Percentiles rank a stretch among this genome's conserved stretches.
Conservation (phyloP, 2,329 filamentous ascomycete genomes). For the Aspergillus neoniger region DNA sequence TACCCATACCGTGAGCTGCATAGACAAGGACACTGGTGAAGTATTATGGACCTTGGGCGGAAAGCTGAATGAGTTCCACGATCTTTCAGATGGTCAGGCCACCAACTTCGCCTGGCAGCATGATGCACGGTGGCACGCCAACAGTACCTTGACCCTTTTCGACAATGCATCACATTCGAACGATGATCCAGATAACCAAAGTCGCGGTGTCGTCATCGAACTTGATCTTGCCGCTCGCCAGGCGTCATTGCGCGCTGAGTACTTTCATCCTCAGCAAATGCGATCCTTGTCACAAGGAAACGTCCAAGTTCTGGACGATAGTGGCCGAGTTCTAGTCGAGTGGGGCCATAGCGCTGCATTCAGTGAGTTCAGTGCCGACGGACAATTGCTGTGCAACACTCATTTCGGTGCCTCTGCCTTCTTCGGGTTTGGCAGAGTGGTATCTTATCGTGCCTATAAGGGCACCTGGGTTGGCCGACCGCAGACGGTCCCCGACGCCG, state of each 20-base stretch:
- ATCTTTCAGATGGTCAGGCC: conserved; percentile 47
- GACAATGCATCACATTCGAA: conserved; percentile 37
- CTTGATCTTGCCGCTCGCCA: conserved; percentile 44
- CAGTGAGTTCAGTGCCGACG: conserved; percentile 54
- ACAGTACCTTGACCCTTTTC: conserved; percentile 39
- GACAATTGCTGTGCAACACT: conserved; percentile 55
- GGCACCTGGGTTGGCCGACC: conserved; percentile 56
- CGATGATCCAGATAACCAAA: conserved; percentile 29
- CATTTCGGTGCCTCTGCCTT: conserved; percentile 46
- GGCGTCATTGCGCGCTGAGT: conserved; percentile 42
- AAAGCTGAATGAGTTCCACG: conserved; percentile 47
- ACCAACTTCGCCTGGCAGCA: conserved; percentile 50
- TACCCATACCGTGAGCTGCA: conserved; percentile 49
- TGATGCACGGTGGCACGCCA: conserved; percentile 46
- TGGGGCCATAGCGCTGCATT: conserved; percentile 55
- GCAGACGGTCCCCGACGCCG: conserved; percentile 32
- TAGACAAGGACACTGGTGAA: conserved; percentile 51
- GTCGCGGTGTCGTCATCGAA: conserved; percentile 48
- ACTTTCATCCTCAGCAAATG: conserved; percentile 42
- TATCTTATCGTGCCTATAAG: conserved; percentile 59
- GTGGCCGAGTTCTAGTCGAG: conserved; percentile 51
- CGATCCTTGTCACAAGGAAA: conserved; percentile 45
- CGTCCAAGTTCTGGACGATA: conserved; percentile 43
- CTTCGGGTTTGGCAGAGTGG: conserved; percentile 40
- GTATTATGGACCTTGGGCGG: conserved; percentile 59